Percentiles rank a stretch among this genome's conserved stretches.
Conservation (phyloP, 345 rosid species). For the Melaleuca alternifolia region DNA sequence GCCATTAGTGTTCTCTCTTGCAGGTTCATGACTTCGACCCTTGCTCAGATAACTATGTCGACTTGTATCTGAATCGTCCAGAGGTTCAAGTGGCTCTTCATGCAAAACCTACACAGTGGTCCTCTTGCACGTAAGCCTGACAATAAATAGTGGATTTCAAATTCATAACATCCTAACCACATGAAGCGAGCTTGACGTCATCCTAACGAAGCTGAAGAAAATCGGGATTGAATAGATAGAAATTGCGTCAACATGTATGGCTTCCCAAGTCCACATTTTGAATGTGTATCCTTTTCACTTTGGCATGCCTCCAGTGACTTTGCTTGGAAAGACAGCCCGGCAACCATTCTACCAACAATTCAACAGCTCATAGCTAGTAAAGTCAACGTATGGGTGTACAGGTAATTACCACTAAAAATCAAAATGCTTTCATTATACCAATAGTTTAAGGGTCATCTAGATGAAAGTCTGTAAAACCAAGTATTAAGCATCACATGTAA, state of each 20-base stretch:
- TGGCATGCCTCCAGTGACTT: not conserved
- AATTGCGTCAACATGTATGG: not conserved
- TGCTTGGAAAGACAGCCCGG: constrained; percentile 17
- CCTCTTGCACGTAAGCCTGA: constrained; percentile 21
- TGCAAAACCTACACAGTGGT: constrained; percentile 25
- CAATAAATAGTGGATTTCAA: not conserved
- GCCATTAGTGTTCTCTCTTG: not conserved
- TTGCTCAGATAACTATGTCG: constrained; percentile 18
- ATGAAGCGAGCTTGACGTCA: not conserved
- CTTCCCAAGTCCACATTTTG: not conserved
- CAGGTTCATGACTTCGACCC: constrained; percentile 21
- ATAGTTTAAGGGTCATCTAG: not conserved
- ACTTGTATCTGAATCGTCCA: constrained; percentile 24
- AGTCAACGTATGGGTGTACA: constrained; percentile 33
- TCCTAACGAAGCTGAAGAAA: not conserved
- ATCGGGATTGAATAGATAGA: not conserved
- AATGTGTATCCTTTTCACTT: not conserved
- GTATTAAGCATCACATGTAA: not conserved
- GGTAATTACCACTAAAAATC: constrained; percentile 4
- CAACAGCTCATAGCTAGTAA: constrained; percentile 18
- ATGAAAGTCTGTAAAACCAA: not conserved
- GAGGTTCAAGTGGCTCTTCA: constrained; percentile 38
- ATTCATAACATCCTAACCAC: not conserved
- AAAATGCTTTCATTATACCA: not conserved
- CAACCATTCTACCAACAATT: constrained; percentile 26